Evolutionary conservation across 306 rosid species (phyloP).

Genomic region (Inga laurina): DNA sequence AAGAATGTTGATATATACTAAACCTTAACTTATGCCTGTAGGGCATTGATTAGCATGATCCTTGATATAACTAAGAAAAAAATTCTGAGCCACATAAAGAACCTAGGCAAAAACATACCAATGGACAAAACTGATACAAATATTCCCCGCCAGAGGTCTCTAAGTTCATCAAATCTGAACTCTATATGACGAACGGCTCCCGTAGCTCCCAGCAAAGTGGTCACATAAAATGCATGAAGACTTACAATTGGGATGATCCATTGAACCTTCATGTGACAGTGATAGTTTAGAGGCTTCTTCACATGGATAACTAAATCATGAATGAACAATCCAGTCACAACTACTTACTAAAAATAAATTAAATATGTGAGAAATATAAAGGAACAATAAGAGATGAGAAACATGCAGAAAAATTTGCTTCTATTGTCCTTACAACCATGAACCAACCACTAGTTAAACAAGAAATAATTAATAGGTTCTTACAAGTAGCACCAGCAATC

Average conservation of each 20-base stretch:
- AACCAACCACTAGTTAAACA: neutral
- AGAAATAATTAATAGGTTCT: slow-evolving; percentile 39
- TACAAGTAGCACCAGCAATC: slow-evolving; percentile 80
- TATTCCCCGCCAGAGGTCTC: slow-evolving; percentile 93
- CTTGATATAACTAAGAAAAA: slow-evolving; percentile 14
- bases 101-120: slow-evolving; percentile 57
- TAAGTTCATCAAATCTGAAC: slow-evolving; percentile 93
- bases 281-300: slow-evolving; percentile 64
- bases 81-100: slow-evolving; percentile 24
- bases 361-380: slow-evolving; percentile 20
- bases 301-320: slow-evolving; percentile 61
- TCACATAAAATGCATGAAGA: slow-evolving; percentile 72
- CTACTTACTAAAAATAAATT: neutral
- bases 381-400: neutral
- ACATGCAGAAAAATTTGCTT: neutral
- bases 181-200: slow-evolving; percentile 84
- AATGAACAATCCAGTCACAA: slow-evolving; percentile 38
- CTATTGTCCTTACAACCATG: neutral
- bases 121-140: slow-evolving; percentile 67
- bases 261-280: slow-evolving; percentile 73
- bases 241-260: slow-evolving; percentile 69
- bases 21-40: slow-evolving; percentile 15
- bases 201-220: slow-evolving; percentile 72
- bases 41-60: slow-evolving; percentile 13
- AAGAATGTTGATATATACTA: slow-evolving; percentile 22